phyloP scores from a whole-genome alignment of 129 eudicot species.

The Artemisia tridentata region DNA sequence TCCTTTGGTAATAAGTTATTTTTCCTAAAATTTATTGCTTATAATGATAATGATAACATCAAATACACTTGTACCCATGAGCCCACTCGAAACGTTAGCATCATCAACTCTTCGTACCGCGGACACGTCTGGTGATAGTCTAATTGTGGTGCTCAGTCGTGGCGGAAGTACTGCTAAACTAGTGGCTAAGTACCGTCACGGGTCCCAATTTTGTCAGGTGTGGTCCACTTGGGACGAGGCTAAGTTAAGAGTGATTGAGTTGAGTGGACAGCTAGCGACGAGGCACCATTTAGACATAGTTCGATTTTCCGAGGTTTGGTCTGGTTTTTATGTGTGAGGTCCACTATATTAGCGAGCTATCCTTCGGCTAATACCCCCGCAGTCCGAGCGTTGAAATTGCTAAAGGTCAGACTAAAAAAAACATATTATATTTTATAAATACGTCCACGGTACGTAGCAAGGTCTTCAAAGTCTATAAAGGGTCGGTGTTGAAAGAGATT shows the following conservation, averaged over 20 bases:
- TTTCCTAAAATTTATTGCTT: no score
- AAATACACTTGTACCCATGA: slow-evolving; percentile 34
- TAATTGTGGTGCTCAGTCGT: neutral
- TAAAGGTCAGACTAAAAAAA: no score
- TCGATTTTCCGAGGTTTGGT: slow-evolving; percentile 33
- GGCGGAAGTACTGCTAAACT: slow-evolving; percentile 15
- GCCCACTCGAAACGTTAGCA: slow-evolving; percentile 40
- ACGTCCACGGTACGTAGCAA: no score
- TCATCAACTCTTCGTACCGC: slow-evolving; percentile 36
- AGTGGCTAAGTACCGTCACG: slow-evolving; percentile 38
- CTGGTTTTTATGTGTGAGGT: slow-evolving; percentile 14
- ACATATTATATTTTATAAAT: no score
- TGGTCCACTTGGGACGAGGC: slow-evolving; percentile 18
- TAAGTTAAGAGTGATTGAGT: slow-evolving; percentile 16
- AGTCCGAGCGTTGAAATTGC: no score
- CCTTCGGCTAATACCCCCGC: no score
- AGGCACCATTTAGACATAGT: slow-evolving; percentile 28
- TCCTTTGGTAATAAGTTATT: no score
- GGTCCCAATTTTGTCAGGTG: slow-evolving; percentile 29
- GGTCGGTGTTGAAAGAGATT: no score
- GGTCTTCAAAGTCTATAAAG: no score
- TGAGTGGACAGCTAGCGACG: slow-evolving; percentile 20
- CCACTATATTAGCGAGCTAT: no score
- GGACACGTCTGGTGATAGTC: slow-evolving; percentile 20
- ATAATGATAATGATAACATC: neutral